A percentile compares a stretch with the other conserved stretches of the same genome.
These are phyloP conservation scores for Talaromyces sp. DNA, from an alignment of 2,329 filamentous ascomycete genomes.

Conservation along the genomic window DNA sequence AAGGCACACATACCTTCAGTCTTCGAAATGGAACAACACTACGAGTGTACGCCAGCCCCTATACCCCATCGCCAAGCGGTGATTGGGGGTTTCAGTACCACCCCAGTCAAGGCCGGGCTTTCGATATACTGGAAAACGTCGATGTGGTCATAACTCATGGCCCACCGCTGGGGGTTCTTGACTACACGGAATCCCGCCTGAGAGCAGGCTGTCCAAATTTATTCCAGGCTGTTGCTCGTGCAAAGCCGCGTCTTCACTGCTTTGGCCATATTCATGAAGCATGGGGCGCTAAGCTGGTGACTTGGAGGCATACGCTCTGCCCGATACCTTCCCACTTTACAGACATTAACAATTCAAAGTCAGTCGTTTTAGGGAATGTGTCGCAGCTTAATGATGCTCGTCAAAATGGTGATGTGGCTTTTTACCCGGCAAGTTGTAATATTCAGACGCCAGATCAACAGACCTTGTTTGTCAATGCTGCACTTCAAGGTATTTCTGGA, in stretches of 20 bases:
- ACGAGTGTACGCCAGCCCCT: constrained; percentile 49
- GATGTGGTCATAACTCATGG: constrained; percentile 53
- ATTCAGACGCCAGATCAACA: constrained; percentile 36
- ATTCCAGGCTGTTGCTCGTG: constrained; percentile 25
- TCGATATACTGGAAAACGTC: constrained; percentile 22
- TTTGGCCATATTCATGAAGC: constrained; percentile 43
- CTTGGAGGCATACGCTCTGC: constrained; percentile 40
- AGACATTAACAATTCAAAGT: constrained; percentile 40
- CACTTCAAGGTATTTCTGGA: constrained; percentile 42
- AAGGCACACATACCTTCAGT: constrained; percentile 44
- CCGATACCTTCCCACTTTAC: constrained; percentile 40
- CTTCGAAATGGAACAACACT: constrained; percentile 47
- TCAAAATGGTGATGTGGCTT: constrained; percentile 30
- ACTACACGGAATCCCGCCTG: constrained; percentile 30
- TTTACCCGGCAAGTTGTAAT: constrained; percentile 33
- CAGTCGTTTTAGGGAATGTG: constrained; percentile 16
- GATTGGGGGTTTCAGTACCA: constrained; percentile 47
- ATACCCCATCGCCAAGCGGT: constrained; percentile 43
- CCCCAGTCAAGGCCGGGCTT: constrained; percentile 31
- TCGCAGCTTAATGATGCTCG: constrained; percentile 20
- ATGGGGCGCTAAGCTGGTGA: constrained; percentile 52
- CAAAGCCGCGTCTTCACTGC: constrained; percentile 31
- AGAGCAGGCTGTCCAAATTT: constrained; percentile 27
- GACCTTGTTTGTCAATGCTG: constrained; percentile 57
- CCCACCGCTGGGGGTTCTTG: constrained; percentile 48